phyloP scores from a whole-genome alignment of 441 rosid genomes.

The Syzygium syzygioides region DNA sequence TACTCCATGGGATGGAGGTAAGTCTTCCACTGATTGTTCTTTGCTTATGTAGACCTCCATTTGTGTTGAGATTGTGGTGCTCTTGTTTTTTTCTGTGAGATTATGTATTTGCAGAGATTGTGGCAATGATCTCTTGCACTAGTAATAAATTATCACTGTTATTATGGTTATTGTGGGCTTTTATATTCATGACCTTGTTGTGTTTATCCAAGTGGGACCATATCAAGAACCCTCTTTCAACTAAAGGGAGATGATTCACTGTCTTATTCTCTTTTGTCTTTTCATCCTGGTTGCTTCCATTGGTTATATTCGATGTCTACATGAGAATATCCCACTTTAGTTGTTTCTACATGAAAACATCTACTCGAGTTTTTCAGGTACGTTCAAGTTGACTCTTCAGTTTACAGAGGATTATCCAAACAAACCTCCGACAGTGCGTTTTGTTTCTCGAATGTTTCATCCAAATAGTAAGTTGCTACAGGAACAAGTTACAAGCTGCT shows the following conservation, averaged over 20 bases:
- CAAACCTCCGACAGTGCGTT: constrained; percentile 47
- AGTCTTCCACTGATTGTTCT: not conserved
- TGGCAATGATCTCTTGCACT: not conserved
- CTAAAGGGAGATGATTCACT: not conserved
- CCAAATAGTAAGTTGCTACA: constrained; percentile 34
- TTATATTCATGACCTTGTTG: not conserved
- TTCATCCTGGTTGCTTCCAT: not conserved
- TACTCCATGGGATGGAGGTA: constrained; percentile 68
- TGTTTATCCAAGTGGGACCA: not conserved
- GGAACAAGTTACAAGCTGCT: not conserved
- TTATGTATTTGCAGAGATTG: not conserved
- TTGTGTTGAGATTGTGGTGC: not conserved
- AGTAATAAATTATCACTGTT: fast-evolving
- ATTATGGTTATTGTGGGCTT: not conserved
- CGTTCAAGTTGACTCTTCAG: constrained; percentile 41
- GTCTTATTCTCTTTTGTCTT: not conserved
- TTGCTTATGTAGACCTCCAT: not conserved
- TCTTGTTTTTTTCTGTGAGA: not conserved
- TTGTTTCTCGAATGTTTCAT: constrained; percentile 47
- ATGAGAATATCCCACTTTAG: not conserved
- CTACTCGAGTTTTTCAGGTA: constrained; percentile 22
- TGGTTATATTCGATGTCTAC: not conserved
- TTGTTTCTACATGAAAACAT: not conserved
- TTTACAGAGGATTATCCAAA: constrained; percentile 52
- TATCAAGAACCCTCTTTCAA: not conserved